Evolutionary conservation across 768 basidiomycete genomes (phyloP), one percentile per base, ranked within the genome.

Genomic region (Termitomyces bulborhizus): DNA sequence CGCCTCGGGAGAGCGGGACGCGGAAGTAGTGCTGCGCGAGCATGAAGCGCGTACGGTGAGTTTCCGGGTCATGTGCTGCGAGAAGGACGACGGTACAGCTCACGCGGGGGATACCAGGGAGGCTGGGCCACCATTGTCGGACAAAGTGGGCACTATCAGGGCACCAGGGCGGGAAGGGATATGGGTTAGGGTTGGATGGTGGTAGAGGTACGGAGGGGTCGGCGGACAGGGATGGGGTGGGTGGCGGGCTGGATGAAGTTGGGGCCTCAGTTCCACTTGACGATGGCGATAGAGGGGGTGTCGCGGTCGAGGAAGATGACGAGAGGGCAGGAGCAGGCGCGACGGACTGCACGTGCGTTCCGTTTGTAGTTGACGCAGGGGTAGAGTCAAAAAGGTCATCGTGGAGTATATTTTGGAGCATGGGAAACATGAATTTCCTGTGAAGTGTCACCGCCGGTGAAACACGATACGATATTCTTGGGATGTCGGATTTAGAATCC

Each of bases 141-240:
- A 89, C 86, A 57, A 88, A 89, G 68, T 88, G 86, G 0, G 85
- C 86, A 48, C 79, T 81, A 63, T 88, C 86, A 13, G 86, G 85
- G 58, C 81, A 83, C 86, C 85, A 88, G 0, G 78, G 76, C 0
- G 84, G 84, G 62, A 77, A 79, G 0, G 84, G 84, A 65, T 80
- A 87, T 1, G 86, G 86, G 55, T 86, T 86, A 0, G 73, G 71
- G 32, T 62, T 59, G 16, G 51, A 29, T 4, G 57, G 52, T 16
- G 57, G 55, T 21, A 45, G 34, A 15, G 54, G 53, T 15, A 32
- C 40, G 44, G 57, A 47, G n/a, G 56, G 37, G 29, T 44, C 57
- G 15, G 63, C 41, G 24, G 60, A 56, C 13, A 57, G 8, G 32
- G 60, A 32, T 11, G 54, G 24, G 6, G 47, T 34, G 1, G 41